Evolutionary conservation across 2,329 filamentous ascomycete genomes (phyloP).

Genomic region (Hypomyces rosellus): DNA sequence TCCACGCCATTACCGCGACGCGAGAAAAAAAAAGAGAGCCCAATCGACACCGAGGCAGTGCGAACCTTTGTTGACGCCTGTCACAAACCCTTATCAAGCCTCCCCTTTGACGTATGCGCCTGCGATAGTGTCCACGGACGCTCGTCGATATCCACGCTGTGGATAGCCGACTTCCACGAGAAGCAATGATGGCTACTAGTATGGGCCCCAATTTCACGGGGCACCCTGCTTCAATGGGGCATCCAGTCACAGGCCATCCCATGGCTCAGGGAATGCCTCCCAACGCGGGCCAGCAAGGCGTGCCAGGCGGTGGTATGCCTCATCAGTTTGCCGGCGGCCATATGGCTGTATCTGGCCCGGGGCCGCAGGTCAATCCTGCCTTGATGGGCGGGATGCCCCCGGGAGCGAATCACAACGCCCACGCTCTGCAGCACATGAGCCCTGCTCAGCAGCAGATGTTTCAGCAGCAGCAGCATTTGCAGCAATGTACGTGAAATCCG

Average conservation of each 20-base stretch:
- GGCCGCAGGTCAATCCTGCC: constrained; percentile 65
- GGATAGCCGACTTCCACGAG: constrained; percentile 43
- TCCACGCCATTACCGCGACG: constrained; percentile 11
- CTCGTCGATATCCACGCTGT: constrained; percentile 54
- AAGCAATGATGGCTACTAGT: constrained; percentile 61
- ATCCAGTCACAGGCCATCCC: constrained; percentile 62
- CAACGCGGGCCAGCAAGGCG: constrained; percentile 63
- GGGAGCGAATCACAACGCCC: constrained; percentile 57
- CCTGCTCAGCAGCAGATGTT: constrained; percentile 54
- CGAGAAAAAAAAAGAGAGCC: constrained; percentile 1
- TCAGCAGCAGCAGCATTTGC: constrained; percentile 37
- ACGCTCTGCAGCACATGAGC: constrained; percentile 66
- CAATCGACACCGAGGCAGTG: constrained; percentile 2
- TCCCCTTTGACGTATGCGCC: constrained; percentile 31
- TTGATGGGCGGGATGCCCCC: constrained; percentile 75
- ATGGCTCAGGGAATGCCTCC: constrained; percentile 58
- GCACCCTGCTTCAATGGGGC: constrained; percentile 65
- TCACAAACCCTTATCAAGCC: constrained; percentile 4
- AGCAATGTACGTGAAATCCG: constrained; percentile 27
- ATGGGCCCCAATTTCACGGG: constrained; percentile 58
- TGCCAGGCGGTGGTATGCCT: constrained; percentile 56
- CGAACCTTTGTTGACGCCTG: constrained; percentile 1
- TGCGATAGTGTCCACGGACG: constrained; percentile 39
- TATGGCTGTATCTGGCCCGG: constrained; percentile 66
- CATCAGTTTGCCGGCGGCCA: constrained; percentile 59